Percentiles rank a stretch among this genome's conserved stretches.
These are phyloP conservation scores for Daldinia grandis DNA, from an alignment of 495 filamentous ascomycete genomes.

Conservation along the genomic window DNA sequence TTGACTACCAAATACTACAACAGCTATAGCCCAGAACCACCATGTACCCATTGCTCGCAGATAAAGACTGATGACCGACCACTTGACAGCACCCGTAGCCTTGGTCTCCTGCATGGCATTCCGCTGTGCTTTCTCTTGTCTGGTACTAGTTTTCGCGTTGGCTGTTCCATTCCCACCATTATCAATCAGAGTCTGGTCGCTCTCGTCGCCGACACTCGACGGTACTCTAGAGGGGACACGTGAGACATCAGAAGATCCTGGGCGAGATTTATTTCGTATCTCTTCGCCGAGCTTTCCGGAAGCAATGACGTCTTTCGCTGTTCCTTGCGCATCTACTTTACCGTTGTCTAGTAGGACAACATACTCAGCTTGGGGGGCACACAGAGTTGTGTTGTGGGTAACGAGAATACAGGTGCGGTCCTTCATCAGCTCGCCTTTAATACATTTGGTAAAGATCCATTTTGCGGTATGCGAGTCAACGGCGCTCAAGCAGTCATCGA, in stretches of 20 bases:
- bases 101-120: conserved; percentile 74
- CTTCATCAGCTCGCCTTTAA: conserved; percentile 89
- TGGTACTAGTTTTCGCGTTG: conserved; percentile 50
- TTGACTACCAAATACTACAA: conserved; percentile 77
- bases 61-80: conserved; percentile 84
- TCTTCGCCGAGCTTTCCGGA: conserved; percentile 90
- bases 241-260: conserved; percentile 71
- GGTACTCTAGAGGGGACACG: conserved; percentile 76
- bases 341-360: conserved; percentile 91
- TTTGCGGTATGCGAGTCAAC: conserved; percentile 99
- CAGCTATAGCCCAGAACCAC: conserved; percentile 88
- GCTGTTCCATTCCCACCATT: conserved; percentile 47
- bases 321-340: conserved; percentile 77
- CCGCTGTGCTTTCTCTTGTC: conserved; percentile 58
- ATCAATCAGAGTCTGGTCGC: conserved; percentile 56
- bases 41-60: conserved; percentile 88
- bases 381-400: conserved; percentile 92
- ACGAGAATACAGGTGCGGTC: conserved; percentile 92
- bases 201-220: conserved; percentile 69
- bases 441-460: conserved; percentile 95
- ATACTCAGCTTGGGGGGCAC: conserved; percentile 77
- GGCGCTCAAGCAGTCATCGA: conserved; percentile 96
- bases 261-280: conserved; percentile 69
- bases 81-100: conserved; percentile 83
- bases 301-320: conserved; percentile 76